Evolutionary conservation across 768 basidiomycete species (phyloP).

Genomic region (Leccinum obscurum): DNA sequence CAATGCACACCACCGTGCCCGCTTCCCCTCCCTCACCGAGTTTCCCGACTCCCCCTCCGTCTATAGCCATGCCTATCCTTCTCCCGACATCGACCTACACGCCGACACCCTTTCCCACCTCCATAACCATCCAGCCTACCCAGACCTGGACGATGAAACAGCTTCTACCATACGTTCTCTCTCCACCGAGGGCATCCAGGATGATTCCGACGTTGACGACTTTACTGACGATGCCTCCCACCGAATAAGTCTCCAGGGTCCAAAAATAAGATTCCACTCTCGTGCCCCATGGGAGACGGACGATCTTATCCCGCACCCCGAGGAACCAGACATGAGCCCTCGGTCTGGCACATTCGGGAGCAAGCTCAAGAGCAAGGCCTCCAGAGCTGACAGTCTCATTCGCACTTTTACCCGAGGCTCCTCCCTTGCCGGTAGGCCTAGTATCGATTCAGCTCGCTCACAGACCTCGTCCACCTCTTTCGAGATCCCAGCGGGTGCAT

Average conservation of each 20-base stretch:
- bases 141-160: constrained; percentile 58
- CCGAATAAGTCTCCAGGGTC: constrained; percentile 75
- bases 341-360: constrained; percentile 32
- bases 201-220: constrained; percentile 37
- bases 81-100: constrained; percentile 42
- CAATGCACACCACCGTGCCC: constrained; percentile 42
- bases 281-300: constrained; percentile 81
- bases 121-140: constrained; percentile 47
- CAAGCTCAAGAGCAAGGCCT: constrained; percentile 31
- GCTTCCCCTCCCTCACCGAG: constrained; percentile 56
- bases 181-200: constrained; percentile 33
- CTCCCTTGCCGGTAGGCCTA: constrained; percentile 52
- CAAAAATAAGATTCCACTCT: constrained; percentile 80
- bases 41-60: constrained; percentile 68
- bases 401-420: constrained; percentile 48
- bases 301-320: constrained; percentile 45
- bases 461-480: constrained; percentile 32
- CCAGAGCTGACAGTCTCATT: constrained; percentile 39
- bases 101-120: constrained; percentile 34
- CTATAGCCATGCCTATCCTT: constrained; percentile 62
- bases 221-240: constrained; percentile 46
- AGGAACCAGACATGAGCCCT: constrained; percentile 43
- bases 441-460: constrained; percentile 62
- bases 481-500: constrained; percentile 53
- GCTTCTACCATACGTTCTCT: constrained; percentile 28